Conservation (phyloP, 441 rosid species). For the Gossypium davidsonii region DNA sequence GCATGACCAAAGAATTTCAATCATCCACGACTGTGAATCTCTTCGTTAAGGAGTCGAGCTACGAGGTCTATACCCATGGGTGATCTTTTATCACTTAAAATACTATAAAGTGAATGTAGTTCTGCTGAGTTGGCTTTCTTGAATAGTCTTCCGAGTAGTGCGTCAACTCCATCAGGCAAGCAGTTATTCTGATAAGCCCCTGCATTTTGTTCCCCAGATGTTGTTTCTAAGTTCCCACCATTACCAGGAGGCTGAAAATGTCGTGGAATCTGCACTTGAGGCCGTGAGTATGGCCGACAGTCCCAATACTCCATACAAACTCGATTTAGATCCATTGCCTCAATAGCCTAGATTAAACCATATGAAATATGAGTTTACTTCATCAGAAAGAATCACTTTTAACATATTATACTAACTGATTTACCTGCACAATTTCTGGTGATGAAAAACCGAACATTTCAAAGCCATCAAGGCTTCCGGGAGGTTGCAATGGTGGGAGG, state of each 20-base stretch:
- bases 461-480: conserved; percentile 92
- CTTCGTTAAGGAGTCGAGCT: conserved; percentile 48
- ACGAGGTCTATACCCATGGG: conserved; percentile 33
- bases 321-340: conserved; percentile 75
- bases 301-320: conserved; percentile 89
- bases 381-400: not conserved
- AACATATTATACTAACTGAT: not conserved
- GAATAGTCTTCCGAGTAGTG: conserved; percentile 44
- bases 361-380: conserved; percentile 6
- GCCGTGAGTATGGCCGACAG: conserved; percentile 82
- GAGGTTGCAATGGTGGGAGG: conserved; percentile 92
- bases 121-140: conserved; percentile 76
- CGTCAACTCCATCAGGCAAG: conserved; percentile 31
- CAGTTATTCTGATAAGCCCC: conserved; percentile 18
- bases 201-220: conserved; percentile 21
- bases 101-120: conserved; percentile 39
- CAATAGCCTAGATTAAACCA: conserved; percentile 54
- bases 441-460: conserved; percentile 97
- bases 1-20: conserved; percentile 15
- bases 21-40: conserved; percentile 53
- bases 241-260: conserved; percentile 28
- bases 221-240: conserved; percentile 23
- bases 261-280: conserved; percentile 63
- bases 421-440: conserved; percentile 91
- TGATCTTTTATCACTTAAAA: conserved; percentile 35